phyloP scores from a whole-genome alignment of 768 basidiomycete species.

The Podaxis sp. region DNA sequence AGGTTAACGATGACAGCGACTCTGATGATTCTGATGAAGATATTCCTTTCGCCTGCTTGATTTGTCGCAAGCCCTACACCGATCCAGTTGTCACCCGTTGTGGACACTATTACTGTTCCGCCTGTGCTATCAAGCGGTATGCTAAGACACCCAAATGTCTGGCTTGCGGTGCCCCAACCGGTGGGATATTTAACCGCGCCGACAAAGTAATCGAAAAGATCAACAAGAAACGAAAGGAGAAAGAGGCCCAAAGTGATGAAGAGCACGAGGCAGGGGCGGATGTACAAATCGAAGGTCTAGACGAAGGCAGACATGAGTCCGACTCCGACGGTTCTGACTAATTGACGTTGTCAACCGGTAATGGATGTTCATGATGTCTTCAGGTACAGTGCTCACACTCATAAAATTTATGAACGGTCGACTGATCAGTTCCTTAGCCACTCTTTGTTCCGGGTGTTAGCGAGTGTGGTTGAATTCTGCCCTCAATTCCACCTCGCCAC shows the following conservation, averaged over 20 bases:
- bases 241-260: constrained; percentile 46
- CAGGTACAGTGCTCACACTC: constrained; percentile 12
- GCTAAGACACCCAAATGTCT: constrained; percentile 93
- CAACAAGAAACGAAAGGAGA: constrained; percentile 64
- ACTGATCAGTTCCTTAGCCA: background rate
- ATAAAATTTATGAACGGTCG: background rate
- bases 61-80: constrained; percentile 92
- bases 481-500: background rate
- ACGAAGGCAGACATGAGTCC: constrained; percentile 28
- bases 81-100: constrained; percentile 96
- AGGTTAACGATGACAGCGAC: constrained; percentile 57
- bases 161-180: constrained; percentile 90
- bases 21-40: constrained; percentile 74
- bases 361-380: background rate
- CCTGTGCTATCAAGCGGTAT: constrained; percentile 93
- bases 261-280: constrained; percentile 32
- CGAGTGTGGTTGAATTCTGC: background rate
- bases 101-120: constrained; percentile 93
- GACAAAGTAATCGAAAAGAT: constrained; percentile 90
- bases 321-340: constrained; percentile 30
- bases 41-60: constrained; percentile 96
- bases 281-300: constrained; percentile 61
- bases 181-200: constrained; percentile 94
- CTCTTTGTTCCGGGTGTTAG: background rate
- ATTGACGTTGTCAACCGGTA: constrained; percentile 4